Evolutionary conservation across 2,329 filamentous ascomycete species (phyloP).

Genomic region (Penicillium hordei): DNA sequence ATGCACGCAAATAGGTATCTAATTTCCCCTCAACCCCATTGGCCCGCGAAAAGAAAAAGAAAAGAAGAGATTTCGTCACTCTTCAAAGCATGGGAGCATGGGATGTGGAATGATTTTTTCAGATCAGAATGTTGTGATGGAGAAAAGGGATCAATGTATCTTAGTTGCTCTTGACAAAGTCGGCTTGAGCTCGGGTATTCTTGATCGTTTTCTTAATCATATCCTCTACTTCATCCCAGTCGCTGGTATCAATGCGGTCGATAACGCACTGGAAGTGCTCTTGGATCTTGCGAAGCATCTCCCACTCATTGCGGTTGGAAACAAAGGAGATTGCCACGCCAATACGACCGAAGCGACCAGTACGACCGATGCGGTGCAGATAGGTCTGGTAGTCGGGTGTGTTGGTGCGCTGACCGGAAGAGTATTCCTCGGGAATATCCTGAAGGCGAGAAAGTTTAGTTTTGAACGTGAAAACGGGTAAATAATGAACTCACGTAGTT

Average conservation of each 20-base stretch:
- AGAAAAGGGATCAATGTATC: background rate
- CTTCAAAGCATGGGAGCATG: constrained; percentile 28
- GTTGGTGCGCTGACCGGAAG: constrained; percentile 59
- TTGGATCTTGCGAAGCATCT: constrained; percentile 76
- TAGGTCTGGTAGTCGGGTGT: constrained; percentile 90
- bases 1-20: constrained; percentile 34
- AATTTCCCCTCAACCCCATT: constrained; percentile 21
- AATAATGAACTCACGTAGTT: constrained; percentile 68
- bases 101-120: constrained; percentile 3
- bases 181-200: constrained; percentile 43
- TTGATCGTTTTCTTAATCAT: constrained; percentile 80
- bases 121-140: background rate
- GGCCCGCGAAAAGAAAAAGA: constrained; percentile 15
- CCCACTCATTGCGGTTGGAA: constrained; percentile 78
- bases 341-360: constrained; percentile 92
- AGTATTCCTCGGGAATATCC: constrained; percentile 68
- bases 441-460: constrained; percentile 18
- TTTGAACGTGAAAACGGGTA: background rate
- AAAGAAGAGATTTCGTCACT: constrained; percentile 31
- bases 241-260: constrained; percentile 74
- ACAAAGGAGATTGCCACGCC: constrained; percentile 96
- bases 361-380: constrained; percentile 95
- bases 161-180: constrained; percentile 30
- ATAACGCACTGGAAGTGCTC: constrained; percentile 77
- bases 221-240: constrained; percentile 88